phyloP scores from a whole-genome alignment of 2,329 filamentous ascomycete species.

The Fusarium coffeatum region DNA sequence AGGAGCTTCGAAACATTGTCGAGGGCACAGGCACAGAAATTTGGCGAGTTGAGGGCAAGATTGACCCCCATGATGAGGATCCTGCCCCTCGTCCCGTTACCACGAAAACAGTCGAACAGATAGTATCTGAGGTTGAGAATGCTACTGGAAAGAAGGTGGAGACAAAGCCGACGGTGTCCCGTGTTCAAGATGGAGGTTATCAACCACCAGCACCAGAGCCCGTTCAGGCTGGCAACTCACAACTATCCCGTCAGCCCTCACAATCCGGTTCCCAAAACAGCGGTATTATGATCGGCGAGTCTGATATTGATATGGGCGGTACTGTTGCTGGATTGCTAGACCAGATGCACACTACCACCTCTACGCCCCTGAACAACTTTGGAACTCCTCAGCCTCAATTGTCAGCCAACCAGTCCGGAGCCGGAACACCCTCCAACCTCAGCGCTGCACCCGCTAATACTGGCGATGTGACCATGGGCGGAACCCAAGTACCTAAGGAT shows the following conservation, averaged over 20 bases:
- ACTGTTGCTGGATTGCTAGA: conserved; percentile 74
- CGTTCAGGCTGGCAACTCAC: conserved; percentile 47
- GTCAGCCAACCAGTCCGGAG: conserved; percentile 67
- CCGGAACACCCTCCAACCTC: conserved; percentile 65
- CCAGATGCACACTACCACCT: conserved; percentile 72
- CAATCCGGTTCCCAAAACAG: conserved; percentile 67
- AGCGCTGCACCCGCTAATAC: conserved; percentile 57
- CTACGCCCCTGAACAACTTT: conserved; percentile 71
- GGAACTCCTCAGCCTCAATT: conserved; percentile 69
- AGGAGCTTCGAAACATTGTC: conserved; percentile 75
- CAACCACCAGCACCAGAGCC: conserved; percentile 69
- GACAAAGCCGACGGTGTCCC: conserved; percentile 71
- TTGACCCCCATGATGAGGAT: conserved; percentile 63
- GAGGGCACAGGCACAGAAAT: conserved; percentile 70
- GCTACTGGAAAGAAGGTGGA: conserved; percentile 75
- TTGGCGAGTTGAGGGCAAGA: conserved; percentile 71
- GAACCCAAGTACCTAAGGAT: conserved; percentile 55
- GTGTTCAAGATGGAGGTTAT: conserved; percentile 82
- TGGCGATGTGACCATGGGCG: conserved; percentile 64
- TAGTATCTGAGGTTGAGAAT: conserved; percentile 79
- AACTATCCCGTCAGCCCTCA: conserved; percentile 65
- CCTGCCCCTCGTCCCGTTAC: conserved; percentile 50
- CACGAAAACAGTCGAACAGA: conserved; percentile 73
- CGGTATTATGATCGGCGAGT: conserved; percentile 67
- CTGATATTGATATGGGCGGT: conserved; percentile 73